phyloP scores from a whole-genome alignment of 1,284 basidiomycete species.

The Rhodofomes roseus region DNA sequence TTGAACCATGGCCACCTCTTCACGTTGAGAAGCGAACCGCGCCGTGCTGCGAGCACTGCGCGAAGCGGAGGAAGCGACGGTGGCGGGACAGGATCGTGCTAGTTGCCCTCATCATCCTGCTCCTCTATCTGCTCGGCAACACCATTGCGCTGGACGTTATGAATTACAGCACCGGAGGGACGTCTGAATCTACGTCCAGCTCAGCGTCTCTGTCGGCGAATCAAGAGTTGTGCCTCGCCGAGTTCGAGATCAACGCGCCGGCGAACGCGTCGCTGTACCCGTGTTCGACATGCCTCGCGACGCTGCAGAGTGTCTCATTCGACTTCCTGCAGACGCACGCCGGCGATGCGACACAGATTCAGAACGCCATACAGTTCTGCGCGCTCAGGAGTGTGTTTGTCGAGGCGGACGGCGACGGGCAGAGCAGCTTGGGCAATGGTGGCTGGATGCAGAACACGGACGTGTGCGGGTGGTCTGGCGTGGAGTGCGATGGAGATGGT shows the following conservation, averaged over 20 bases:
- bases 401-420: slow-evolving; percentile 36
- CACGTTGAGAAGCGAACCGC: slow-evolving; percentile 34
- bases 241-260: slow-evolving; percentile 46
- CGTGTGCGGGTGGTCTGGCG: slow-evolving; percentile 48
- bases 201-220: slow-evolving; percentile 32
- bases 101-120: slow-evolving; percentile 33
- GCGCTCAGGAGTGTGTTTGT: slow-evolving; percentile 47
- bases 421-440: slow-evolving; percentile 36
- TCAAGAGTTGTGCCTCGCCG: slow-evolving; percentile 42
- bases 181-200: slow-evolving; percentile 17
- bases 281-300: slow-evolving; percentile 43
- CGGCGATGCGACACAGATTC: slow-evolving; percentile 30
- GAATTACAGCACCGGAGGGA: slow-evolving; percentile 22
- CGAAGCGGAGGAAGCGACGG: slow-evolving; percentile 26
- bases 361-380: slow-evolving; percentile 45
- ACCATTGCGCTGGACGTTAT: slow-evolving; percentile 37
- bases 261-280: slow-evolving; percentile 41
- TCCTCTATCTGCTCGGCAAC: slow-evolving; percentile 43
- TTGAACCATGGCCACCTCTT: slow-evolving; percentile 36
- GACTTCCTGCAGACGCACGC: slow-evolving; percentile 30
- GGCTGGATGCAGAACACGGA: slow-evolving; percentile 45
- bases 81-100: slow-evolving; percentile 28
- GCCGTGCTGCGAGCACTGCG: slow-evolving; percentile 27
- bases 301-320: slow-evolving; percentile 37
- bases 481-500: slow-evolving; percentile 40